These are phyloP conservation scores for Sindora glabra DNA, from an alignment of 306 rosid species.

Conservation along the genomic window DNA sequence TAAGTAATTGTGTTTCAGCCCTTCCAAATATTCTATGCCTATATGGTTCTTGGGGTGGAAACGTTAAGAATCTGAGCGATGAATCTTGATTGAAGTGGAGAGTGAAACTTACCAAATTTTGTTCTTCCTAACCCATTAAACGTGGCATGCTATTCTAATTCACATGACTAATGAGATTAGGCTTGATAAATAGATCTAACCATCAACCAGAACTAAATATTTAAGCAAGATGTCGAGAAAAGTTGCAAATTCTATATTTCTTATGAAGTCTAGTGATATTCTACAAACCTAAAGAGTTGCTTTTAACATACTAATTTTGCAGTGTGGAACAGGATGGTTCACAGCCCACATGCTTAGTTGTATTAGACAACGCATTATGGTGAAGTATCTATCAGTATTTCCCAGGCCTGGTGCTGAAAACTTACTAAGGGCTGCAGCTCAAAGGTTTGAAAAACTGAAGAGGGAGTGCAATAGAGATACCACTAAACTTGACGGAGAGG, in stretches of 20 bases:
- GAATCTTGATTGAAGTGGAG: too few relatives aligned
- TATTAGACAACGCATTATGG: constrained; percentile 59
- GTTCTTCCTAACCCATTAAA: too few relatives aligned
- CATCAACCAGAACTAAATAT: too few relatives aligned
- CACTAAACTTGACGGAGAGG: constrained; percentile 38
- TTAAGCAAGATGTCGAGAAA: background rate
- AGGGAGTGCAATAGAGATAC: constrained; percentile 33
- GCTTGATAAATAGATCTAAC: too few relatives aligned
- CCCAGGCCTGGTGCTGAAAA: constrained; percentile 56
- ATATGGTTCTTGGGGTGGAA: too few relatives aligned
- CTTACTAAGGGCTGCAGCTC: constrained; percentile 60
- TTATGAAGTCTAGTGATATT: background rate
- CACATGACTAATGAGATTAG: too few relatives aligned
- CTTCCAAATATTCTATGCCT: too few relatives aligned
- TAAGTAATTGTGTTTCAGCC: too few relatives aligned
- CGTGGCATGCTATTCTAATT: too few relatives aligned
- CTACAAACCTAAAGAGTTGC: background rate
- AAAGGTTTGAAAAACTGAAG: constrained; percentile 65
- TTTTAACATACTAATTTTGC: constrained; percentile 25
- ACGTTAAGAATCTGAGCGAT: too few relatives aligned
- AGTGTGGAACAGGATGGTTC: constrained; percentile 86
- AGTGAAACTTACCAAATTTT: too few relatives aligned
- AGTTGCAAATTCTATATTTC: background rate
- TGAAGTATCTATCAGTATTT: constrained; percentile 63
- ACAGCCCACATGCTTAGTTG: constrained; percentile 41